Percentiles rank a stretch among this genome's conserved stretches.
Conservation (phyloP, 805 yeast genomes). For the Ogataea zsoltii region DNA sequence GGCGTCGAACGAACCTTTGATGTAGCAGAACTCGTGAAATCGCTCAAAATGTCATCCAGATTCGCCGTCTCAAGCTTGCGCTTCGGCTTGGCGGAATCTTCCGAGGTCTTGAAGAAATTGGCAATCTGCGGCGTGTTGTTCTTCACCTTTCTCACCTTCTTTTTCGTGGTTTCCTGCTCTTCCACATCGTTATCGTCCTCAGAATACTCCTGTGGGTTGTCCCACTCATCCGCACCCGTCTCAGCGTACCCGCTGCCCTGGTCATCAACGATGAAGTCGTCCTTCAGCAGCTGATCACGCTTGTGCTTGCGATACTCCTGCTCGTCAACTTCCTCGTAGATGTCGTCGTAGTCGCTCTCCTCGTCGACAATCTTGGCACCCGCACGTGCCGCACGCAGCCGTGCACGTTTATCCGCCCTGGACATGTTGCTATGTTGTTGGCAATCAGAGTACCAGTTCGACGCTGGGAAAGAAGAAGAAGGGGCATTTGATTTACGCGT, state of each 20-base stretch:
- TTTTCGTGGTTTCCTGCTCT: conserved; percentile 27
- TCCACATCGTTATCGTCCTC: conserved; percentile 46
- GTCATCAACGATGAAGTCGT: conserved; percentile 94
- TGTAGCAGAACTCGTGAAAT: conserved; percentile 39
- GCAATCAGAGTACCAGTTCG: too few relatives aligned
- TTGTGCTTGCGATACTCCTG: conserved; percentile 72
- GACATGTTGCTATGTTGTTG: conserved; percentile 21
- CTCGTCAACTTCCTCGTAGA: conserved; percentile 90
- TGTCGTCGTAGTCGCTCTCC: conserved; percentile 46
- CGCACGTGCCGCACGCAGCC: conserved; percentile 63
- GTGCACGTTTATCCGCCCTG: conserved; percentile 49
- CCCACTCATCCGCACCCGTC: conserved; percentile 92
- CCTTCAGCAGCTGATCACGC: conserved; percentile 77
- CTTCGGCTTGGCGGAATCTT: conserved; percentile 28
- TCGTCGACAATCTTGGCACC: conserved; percentile 50
- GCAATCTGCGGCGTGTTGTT: conserved; percentile 36
- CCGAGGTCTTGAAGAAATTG: conserved; percentile 48
- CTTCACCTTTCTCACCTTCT: conserved; percentile 38
- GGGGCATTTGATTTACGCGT: not conserved
- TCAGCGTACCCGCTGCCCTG: conserved; percentile 93
- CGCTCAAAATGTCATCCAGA: conserved; percentile 71
- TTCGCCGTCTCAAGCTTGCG: conserved; percentile 45
- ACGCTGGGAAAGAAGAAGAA: not conserved
- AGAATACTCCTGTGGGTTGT: conserved; percentile 52
- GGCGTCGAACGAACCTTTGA: conserved; percentile 23